Conservation (phyloP, 352 stramenopile genomes). For the Phytopythium kandeliae region DNA sequence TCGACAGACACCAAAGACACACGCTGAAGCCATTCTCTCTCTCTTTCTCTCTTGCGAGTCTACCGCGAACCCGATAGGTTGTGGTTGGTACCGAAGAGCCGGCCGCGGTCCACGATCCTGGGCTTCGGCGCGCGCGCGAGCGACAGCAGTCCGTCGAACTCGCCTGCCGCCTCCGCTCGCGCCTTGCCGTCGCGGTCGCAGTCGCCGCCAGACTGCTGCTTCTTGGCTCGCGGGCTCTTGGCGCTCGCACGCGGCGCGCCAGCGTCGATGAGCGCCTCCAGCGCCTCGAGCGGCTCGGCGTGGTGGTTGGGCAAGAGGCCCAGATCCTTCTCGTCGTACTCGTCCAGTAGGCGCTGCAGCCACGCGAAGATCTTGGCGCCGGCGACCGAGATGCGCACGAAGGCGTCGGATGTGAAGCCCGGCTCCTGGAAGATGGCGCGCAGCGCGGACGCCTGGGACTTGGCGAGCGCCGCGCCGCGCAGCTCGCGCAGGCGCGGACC, state of each 20-base stretch:
- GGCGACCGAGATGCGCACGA: slow-evolving; percentile 46
- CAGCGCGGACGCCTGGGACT: slow-evolving; percentile 42
- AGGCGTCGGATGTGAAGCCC: slow-evolving; percentile 38
- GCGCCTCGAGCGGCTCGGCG: slow-evolving; percentile 4
- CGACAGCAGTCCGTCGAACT: slow-evolving; percentile 5
- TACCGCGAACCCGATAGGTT: slow-evolving; percentile 12
- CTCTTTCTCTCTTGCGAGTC: no score
- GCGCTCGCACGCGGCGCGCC: not conserved
- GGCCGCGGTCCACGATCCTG: slow-evolving; percentile 45
- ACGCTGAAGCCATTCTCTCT: no score
- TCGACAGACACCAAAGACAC: no score
- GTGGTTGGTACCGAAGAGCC: slow-evolving; percentile 29
- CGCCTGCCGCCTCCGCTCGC: slow-evolving; percentile 6
- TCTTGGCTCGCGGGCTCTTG: slow-evolving; percentile 2
- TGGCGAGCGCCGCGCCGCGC: slow-evolving; percentile 26
- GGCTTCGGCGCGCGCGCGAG: slow-evolving; percentile 9
- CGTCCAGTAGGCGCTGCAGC: slow-evolving; percentile 53
- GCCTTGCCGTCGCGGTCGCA: slow-evolving; percentile 2
- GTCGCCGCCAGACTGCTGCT: not conserved
- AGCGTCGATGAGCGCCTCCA: slow-evolving; percentile 1
- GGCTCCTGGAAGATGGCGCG: slow-evolving; percentile 62
- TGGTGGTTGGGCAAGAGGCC: slow-evolving; percentile 25
- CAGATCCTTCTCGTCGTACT: slow-evolving; percentile 50
- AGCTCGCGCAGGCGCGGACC: slow-evolving; percentile 32
- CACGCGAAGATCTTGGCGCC: slow-evolving; percentile 60